phyloP scores from a whole-genome alignment of 352 stramenopile species.

The Phytophthora colocasiae region DNA sequence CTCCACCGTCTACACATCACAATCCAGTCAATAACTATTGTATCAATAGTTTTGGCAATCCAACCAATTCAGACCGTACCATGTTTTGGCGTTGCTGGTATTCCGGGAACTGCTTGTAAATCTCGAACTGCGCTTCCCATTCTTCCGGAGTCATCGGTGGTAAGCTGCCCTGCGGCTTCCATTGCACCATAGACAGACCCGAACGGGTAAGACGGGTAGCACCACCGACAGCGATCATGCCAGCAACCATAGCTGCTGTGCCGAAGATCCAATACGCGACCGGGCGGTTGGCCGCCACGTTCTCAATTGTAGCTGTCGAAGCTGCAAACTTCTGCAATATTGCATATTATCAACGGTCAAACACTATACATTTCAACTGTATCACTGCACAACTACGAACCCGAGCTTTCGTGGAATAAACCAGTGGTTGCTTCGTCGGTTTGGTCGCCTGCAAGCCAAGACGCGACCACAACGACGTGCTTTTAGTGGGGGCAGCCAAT shows the following conservation, averaged over 20 bases:
- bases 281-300: conserved; percentile 83
- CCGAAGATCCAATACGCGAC: conserved; percentile 96
- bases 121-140: conserved; percentile 97
- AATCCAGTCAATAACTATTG: conserved; percentile 5
- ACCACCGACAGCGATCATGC: conserved; percentile 98
- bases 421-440: conserved; percentile 48
- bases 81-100: conserved; percentile 96
- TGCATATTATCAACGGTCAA: conserved; percentile 16
- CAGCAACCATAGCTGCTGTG: conserved; percentile 94
- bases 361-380: conserved; percentile 1
- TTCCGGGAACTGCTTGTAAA: conserved; percentile 99
- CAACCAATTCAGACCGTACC: conserved; percentile 40
- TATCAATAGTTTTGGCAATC: conserved; percentile 1
- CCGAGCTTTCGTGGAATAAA: conserved; percentile 79
- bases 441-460: conserved; percentile 33
- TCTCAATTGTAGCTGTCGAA: conserved; percentile 74
- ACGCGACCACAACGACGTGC: conserved; percentile 50
- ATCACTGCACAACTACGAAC: conserved; percentile 41
- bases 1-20: conserved; percentile 87
- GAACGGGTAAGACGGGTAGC: conserved; percentile 97
- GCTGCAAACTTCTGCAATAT: conserved; percentile 56
- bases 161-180: conserved; percentile 95
- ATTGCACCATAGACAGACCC: conserved; percentile 97
- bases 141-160: conserved; percentile 93
- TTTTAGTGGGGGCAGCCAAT: conserved; percentile 34